Base-by-base conservation (phyloP, 805 yeast species). In the Nakazawaea pomicola region DNA sequence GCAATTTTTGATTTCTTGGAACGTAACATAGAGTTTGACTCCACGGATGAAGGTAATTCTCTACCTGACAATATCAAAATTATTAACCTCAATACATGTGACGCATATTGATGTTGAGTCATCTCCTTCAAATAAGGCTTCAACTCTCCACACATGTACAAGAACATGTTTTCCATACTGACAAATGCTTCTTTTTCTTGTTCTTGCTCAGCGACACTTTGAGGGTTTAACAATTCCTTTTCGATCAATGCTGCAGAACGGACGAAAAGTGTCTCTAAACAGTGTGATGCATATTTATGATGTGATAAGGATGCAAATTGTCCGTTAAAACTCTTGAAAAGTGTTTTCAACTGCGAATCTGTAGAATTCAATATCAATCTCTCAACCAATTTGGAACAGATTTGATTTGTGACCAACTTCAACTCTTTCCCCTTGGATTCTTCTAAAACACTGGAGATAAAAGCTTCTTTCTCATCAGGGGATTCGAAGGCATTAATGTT, bases 281-380 rank as follows among this genome's bases (percentile, higher is more conserved):
- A 95, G 60, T 93, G 99, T 1, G 97, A 90, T 1, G 96, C 80
- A 56, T 88, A 91, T 57, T 90, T 89, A 54, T 93, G 97, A 50
- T 79, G 79, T 3, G 93, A 75, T 49, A 90, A 68, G 16, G 81
- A 76, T n/a, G 73, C 76, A 50, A 86, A 83, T 49, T 83, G 83
- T n/a, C 84, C 87, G 31, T 68, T 68, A 54, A 89, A 84, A 1
- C 80, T 76, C 45, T 70, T 72, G 59, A 82, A 84, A 0, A 90
- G 56, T 24, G 68, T 65, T 51, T 80, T 79, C 45, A 88, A 60
- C 57, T 88, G 95, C 10, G 61, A 65, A 46, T 78, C 81, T 20
- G 72, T 68, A 12, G 90, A 82, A 15, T 68, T 11, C 31, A 85
- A 61, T n/a, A 91, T 74, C 46, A 91, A 65, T 55, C 99, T 71